Conservation (phyloP, 1,139 yeast species). For the Candida tropicalis region DNA sequence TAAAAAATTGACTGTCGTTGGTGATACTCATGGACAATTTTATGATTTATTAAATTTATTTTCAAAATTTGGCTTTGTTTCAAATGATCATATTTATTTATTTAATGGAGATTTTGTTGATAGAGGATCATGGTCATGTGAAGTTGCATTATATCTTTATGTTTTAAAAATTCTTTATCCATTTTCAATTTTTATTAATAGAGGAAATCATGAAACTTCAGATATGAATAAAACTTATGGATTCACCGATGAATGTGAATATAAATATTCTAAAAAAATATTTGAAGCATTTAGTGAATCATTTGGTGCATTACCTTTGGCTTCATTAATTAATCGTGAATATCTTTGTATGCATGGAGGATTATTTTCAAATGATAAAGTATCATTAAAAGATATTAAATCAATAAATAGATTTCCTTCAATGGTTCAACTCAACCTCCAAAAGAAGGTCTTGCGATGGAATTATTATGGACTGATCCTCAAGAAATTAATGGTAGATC, state of each 20-base stretch:
- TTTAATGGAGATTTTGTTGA: slow-evolving; percentile 98
- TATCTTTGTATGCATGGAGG: slow-evolving; percentile 97
- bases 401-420: slow-evolving; percentile 63
- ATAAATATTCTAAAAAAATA: slow-evolving; percentile 81
- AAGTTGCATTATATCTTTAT: slow-evolving; percentile 83
- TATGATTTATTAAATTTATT: slow-evolving; percentile 86
- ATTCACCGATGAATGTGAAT: slow-evolving; percentile 93
- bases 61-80: slow-evolving; percentile 66
- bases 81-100: slow-evolving; percentile 71
- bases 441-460: slow-evolving; percentile 92
- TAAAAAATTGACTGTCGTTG: slow-evolving; percentile 76
- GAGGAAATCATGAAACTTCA: slow-evolving; percentile 97
- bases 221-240: slow-evolving; percentile 98
- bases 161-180: slow-evolving; percentile 82
- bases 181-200: slow-evolving; percentile 67
- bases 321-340: slow-evolving; percentile 73
- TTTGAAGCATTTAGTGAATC: slow-evolving; percentile 86
- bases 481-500: slow-evolving; percentile 77
- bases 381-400: slow-evolving; percentile 74
- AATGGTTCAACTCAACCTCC: slow-evolving; percentile 77
- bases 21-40: slow-evolving; percentile 98
- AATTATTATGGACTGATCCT: slow-evolving; percentile 97
- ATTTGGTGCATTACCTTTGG: slow-evolving; percentile 84
- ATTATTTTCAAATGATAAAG: slow-evolving; percentile 74
- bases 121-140: slow-evolving; percentile 98